Conservation (phyloP, 2,329 filamentous ascomycete genomes). For the Ophiosphaerella korrae region DNA sequence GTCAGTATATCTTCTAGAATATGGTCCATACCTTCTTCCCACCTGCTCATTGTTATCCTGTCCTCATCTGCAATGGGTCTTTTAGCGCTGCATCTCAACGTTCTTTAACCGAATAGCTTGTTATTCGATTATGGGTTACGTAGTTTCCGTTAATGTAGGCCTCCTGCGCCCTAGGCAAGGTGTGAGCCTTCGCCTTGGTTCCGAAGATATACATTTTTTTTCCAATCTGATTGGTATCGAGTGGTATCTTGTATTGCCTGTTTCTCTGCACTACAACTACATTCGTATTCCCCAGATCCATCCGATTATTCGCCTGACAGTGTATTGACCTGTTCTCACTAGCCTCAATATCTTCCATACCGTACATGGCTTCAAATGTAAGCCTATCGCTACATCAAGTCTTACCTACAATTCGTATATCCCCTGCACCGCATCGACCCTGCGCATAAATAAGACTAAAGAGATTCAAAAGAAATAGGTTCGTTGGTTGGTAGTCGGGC, state of each 20-base stretch:
- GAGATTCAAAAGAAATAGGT: not conserved
- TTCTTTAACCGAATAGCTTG: conserved; percentile 10
- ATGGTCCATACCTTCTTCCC: too few species aligned
- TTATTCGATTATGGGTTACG: too few species aligned
- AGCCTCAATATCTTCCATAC: not conserved
- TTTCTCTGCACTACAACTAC: conserved; percentile 3
- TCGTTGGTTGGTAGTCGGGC: conserved; percentile 21
- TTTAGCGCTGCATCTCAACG: conserved; percentile 17
- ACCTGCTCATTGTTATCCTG: not conserved
- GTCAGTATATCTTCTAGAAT: too few species aligned
- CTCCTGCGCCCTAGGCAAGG: conserved; percentile 4
- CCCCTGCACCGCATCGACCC: not conserved
- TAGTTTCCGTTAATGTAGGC: too few species aligned
- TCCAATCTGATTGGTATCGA: too few species aligned
- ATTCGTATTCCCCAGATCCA: not conserved
- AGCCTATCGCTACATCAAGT: not conserved
- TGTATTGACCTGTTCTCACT: too few species aligned
- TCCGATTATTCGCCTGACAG: not conserved
- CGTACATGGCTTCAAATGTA: not conserved
- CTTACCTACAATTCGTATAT: not conserved
- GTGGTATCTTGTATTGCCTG: not conserved
- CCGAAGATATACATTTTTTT: not conserved
- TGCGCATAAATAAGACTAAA: not conserved
- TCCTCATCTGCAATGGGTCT: not conserved
- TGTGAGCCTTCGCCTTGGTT: conserved; percentile 3